These are phyloP conservation scores for Brassica hybrid DNA, from an alignment of 441 rosid genomes.

Conservation along the genomic window DNA sequence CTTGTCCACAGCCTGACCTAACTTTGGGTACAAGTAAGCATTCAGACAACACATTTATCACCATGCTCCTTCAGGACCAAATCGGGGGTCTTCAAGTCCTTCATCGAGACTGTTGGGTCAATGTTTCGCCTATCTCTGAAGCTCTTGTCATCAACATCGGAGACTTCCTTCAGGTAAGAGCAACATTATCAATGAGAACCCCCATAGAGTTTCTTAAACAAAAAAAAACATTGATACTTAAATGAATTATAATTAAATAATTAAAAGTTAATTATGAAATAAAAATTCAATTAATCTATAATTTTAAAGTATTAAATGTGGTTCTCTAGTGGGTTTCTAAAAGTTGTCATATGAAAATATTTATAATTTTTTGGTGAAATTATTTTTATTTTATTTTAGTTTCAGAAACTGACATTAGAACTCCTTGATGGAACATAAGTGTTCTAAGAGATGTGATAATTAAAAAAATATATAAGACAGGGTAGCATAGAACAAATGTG, in stretches of 20 bases:
- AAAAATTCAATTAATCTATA: neutral
- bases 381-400: no score
- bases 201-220: no score
- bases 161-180: constrained; percentile 9
- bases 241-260: neutral
- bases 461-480: neutral
- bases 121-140: constrained; percentile 9
- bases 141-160: constrained; percentile 25
- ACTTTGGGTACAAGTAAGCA: constrained; percentile 16
- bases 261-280: neutral
- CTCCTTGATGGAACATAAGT: no score
- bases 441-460: no score
- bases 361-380: no score
- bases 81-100: constrained; percentile 29
- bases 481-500: neutral
- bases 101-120: constrained; percentile 20
- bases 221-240: neutral
- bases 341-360: neutral
- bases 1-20: constrained; percentile 23
- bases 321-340: neutral
- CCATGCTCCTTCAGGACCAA: constrained; percentile 19
- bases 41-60: constrained; percentile 21
- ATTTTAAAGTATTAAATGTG: neutral
- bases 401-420: no score
- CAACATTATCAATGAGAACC: neutral